These are phyloP conservation scores for Leptosphaerulina australis DNA, from an alignment of 2,329 filamentous ascomycete genomes.

Conservation along the genomic window DNA sequence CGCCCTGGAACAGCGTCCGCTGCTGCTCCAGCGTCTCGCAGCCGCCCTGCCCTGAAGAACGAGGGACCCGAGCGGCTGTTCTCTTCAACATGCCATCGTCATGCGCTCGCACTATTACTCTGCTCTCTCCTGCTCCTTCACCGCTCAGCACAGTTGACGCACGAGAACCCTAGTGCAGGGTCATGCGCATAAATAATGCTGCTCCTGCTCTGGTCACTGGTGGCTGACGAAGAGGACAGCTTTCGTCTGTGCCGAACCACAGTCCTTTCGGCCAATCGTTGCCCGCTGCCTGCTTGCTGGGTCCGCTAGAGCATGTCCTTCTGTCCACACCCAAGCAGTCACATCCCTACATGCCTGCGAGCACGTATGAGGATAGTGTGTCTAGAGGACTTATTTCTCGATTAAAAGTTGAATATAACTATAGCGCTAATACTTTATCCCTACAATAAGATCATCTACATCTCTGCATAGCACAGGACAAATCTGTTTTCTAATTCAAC, in stretches of 20 bases:
- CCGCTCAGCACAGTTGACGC: slow-evolving; percentile 7
- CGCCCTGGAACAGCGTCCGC: slow-evolving; percentile 6
- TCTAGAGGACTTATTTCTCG: too few relatives aligned
- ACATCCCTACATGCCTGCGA: too few relatives aligned
- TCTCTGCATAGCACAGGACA: too few relatives aligned
- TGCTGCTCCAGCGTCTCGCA: slow-evolving; percentile 7
- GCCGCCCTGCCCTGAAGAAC: slow-evolving; percentile 1
- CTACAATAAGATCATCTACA: too few relatives aligned
- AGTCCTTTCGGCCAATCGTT: slow-evolving; percentile 13
- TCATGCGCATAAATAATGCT: slow-evolving; percentile 13
- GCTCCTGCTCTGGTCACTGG: slow-evolving; percentile 5
- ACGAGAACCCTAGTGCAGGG: slow-evolving; percentile 11
- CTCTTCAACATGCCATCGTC: too few relatives aligned
- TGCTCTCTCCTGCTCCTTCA: slow-evolving; percentile 9
- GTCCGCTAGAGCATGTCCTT: slow-evolving; percentile 19
- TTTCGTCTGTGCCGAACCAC: slow-evolving; percentile 15
- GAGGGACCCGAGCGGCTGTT: background rate
- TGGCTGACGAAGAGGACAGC: slow-evolving; percentile 10
- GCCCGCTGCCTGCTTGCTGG: slow-evolving; percentile 12
- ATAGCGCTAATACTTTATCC: too few relatives aligned
- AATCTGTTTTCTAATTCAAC: too few relatives aligned
- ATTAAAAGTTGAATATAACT: too few relatives aligned
- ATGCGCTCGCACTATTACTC: too few relatives aligned
- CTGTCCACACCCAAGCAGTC: slow-evolving; percentile 8
- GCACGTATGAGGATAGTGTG: too few relatives aligned